Evolutionary conservation across 2,329 filamentous ascomycete species (phyloP), one percentile per base, ranked within the genome.

Genomic region (Venturia nashicola): DNA sequence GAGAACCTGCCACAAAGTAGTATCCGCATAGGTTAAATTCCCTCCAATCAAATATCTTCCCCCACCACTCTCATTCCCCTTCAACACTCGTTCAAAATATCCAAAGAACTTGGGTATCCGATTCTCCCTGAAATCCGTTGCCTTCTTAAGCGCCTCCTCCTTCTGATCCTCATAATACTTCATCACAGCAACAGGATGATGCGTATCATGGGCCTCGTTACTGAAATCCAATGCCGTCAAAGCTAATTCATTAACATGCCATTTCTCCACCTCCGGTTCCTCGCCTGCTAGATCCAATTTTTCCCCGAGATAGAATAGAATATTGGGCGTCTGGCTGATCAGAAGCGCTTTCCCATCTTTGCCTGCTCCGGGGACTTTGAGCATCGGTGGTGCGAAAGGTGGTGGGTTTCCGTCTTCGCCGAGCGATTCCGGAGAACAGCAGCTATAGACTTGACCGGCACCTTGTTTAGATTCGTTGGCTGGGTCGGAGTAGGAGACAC

Each of bases 151-250:
- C 18, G 85, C 79, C 71, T 90, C 89, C 0, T 79, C 76, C 72
- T 87, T 90, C 74, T 93, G 89, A 34, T 91, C 87, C 70, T 91
- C 87, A 69, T 91, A 93, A 72, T 86, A 88, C 5, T 82, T 71
- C 1, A 73, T 71, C 0, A 76, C 70, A 1, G 83, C 79, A 61
- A 90, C 76, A 0, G 89, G 89, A 70, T 93, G 89, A 72, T 93
- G 89, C 34, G 83, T 85, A 69, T 92, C 87, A 71, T 92, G 89
- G 0, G 84, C 73, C 75, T 92, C 89, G 68, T 87, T 85, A 69
- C 83, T 83, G 59, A 92, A 73, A 69, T 93, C 89, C 20, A 92
- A 74, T 1, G 87, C 86, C 3, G 89, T 91, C 65, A 91, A 74
- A 0, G 81, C 79, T 36, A 91, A 79, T 59, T 78, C 79, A 65